Conservation (phyloP, 306 rosid genomes). For the Calophaca sinica region DNA sequence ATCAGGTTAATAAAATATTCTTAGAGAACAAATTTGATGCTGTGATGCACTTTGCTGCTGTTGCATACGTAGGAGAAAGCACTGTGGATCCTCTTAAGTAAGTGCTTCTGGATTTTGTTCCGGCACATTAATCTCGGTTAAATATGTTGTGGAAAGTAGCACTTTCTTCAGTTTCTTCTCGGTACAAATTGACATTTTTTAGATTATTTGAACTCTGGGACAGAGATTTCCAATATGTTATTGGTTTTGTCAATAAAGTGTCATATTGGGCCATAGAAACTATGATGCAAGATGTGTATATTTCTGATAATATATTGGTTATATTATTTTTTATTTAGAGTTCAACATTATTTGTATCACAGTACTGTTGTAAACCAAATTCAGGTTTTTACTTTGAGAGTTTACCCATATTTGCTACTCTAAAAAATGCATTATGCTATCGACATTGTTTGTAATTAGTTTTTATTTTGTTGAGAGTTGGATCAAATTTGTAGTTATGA, state of each 20-base stretch:
- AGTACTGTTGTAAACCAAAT: neutral
- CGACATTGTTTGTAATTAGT: slow-evolving; percentile 4
- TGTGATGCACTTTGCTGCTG: slow-evolving; percentile 98
- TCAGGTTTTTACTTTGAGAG: neutral
- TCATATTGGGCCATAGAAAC: neutral
- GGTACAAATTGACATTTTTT: neutral
- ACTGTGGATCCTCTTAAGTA: slow-evolving; percentile 89
- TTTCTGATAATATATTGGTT: neutral
- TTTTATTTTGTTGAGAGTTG: slow-evolving; percentile 14
- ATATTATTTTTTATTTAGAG: neutral
- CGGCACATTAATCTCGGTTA: slow-evolving; percentile 34
- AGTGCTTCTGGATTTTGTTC: slow-evolving; percentile 49
- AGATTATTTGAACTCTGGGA: neutral
- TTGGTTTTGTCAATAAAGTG: slow-evolving; percentile 15
- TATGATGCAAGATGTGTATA: neutral
- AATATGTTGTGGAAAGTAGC: slow-evolving; percentile 25
- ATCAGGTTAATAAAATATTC: slow-evolving; percentile 88
- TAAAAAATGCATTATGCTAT: slow-evolving; percentile 1
- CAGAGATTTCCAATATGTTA: neutral
- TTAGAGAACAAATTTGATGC: slow-evolving; percentile 92
- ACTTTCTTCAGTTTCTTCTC: slow-evolving; percentile 30
- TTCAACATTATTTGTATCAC: neutral
- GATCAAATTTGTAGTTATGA: slow-evolving; percentile 1
- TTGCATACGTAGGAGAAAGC: slow-evolving; percentile 99
- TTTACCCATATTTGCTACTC: neutral